phyloP scores from a whole-genome alignment of 495 filamentous ascomycete genomes.

The Podospora anserina region DNA sequence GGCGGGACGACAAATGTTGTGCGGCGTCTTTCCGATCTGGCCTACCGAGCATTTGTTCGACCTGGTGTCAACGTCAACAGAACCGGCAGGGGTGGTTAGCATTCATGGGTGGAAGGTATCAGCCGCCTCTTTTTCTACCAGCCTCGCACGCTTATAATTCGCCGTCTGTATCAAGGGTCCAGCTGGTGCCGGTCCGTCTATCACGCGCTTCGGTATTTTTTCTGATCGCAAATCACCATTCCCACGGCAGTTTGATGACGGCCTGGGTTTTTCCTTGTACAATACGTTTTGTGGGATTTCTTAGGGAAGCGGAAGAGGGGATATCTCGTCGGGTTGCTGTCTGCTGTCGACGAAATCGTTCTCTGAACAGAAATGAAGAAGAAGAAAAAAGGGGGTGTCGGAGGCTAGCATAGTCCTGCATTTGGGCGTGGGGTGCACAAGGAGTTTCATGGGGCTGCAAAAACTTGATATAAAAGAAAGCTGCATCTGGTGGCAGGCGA shows the following conservation, averaged over 20 bases:
- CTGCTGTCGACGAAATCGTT: background rate
- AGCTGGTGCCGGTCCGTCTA: background rate
- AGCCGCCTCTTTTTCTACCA: background rate
- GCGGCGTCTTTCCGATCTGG: conserved; percentile 72
- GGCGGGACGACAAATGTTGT: conserved; percentile 77
- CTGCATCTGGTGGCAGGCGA: background rate
- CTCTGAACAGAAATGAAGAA: background rate
- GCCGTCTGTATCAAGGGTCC: too few species aligned
- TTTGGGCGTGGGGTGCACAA: background rate
- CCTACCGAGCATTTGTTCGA: conserved; percentile 46
- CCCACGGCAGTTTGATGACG: background rate
- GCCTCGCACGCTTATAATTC: background rate
- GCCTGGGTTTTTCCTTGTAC: background rate
- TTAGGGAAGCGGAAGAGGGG: background rate
- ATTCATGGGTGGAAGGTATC: background rate
- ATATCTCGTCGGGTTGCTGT: background rate
- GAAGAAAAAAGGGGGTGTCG: background rate
- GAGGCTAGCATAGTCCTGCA: background rate
- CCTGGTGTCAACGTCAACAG: conserved; percentile 37
- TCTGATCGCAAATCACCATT: background rate
- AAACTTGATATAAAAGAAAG: background rate
- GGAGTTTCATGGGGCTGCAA: background rate
- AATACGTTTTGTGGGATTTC: background rate
- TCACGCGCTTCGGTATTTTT: background rate
- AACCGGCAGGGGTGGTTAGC: background rate